Conservation (phyloP, 148 eudicot species). For the Linanthus parryae region DNA sequence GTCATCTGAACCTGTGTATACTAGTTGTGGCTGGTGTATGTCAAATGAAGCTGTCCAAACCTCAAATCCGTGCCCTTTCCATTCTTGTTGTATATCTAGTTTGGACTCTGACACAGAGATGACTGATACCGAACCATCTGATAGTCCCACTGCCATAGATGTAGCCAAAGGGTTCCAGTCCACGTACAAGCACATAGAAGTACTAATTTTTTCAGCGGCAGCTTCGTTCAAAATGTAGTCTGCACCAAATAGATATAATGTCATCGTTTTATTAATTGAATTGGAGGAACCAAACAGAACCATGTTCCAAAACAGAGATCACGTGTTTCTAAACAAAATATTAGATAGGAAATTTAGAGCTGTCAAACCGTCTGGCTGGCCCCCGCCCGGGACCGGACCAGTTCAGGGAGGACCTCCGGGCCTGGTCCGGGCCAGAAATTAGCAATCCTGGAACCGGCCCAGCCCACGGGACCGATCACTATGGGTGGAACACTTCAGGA, state of each 20-base stretch:
- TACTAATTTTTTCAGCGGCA: constrained; percentile 43
- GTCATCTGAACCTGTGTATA: constrained; percentile 95
- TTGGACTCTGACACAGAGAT: constrained; percentile 54
- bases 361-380: too few relatives aligned
- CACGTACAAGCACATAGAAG: constrained; percentile 86
- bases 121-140: constrained; percentile 76
- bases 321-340: too few relatives aligned
- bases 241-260: constrained; percentile 12
- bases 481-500: too few relatives aligned
- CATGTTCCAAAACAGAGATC: too few relatives aligned
- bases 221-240: constrained; percentile 48
- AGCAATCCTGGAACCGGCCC: too few relatives aligned
- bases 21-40: constrained; percentile 61
- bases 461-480: too few relatives aligned
- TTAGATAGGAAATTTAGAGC: too few relatives aligned
- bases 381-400: too few relatives aligned
- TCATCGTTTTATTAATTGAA: background rate
- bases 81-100: constrained; percentile 39
- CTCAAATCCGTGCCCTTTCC: constrained; percentile 96
- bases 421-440: too few relatives aligned
- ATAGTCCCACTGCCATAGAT: constrained; percentile 72
- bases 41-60: constrained; percentile 86
- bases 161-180: constrained; percentile 80
- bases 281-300: too few relatives aligned
- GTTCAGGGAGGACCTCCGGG: too few relatives aligned